Base-by-base conservation (phyloP, 805 yeast genomes). In the Pichia gijzeniarum region DNA sequence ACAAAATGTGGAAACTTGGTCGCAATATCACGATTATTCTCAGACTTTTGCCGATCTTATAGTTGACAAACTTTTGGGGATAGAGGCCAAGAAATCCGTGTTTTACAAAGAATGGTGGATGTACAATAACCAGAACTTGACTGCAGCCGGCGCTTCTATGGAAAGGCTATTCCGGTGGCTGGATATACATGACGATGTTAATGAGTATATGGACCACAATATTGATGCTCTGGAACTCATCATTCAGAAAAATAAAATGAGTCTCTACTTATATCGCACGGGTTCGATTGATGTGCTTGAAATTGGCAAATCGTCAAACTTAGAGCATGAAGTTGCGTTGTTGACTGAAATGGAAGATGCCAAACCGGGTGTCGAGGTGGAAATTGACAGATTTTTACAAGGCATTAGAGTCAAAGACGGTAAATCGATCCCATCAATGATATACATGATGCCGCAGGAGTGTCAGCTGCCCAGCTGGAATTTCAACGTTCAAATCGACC, bases 31-130 rank as follows among this genome's bases (percentile, higher is more conserved):
- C n/a, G 16, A 41, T 9, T 20, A 47, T 14, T 53, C 64, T 2
- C 43, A 48, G 6, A 14, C 41, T 12, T 14, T 19, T n/a, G 20
- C 28, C 9, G 35, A 28, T 21, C 2, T 21, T 19, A 5, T 37
- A 48, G n/a, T 48, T 51, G 12, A 46, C 49, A 5, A 20, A 25
- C 6, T 2, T 5, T 27, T 12, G 33, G 32, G 12, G 37, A 18
- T 18, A 10, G 19, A 34, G 17, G 13, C 28, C 9, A 25, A 25
- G 17, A 18, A 17, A 18, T 5, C 20, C 35, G 52, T 49, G 13
- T 59, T 59, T 44, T 54, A 53, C 21, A 47, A 47, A 16, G 63
- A 62, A 43, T 62, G 67, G 67, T 61, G 49, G 45, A 48, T 53
- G 19, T 49, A 13, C 16, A 30, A 27, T 27, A 8, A 30, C 16